Evolutionary conservation across 352 stramenopile species (phyloP).

Genomic region (Pythium chondricola): DNA sequence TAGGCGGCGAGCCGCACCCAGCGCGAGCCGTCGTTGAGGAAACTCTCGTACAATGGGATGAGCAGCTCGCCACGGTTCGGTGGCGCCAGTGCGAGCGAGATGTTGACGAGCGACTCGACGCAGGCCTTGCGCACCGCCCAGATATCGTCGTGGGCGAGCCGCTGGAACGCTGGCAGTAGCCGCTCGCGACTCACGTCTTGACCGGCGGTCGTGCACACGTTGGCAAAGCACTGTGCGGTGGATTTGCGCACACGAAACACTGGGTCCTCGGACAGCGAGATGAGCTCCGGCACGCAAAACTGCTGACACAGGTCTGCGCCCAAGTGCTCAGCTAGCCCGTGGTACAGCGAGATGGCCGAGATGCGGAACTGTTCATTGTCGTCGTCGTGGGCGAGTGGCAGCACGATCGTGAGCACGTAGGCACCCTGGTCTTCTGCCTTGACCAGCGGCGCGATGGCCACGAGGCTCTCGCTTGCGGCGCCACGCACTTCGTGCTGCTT

Average conservation of each 20-base stretch:
- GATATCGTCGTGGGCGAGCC: conserved; percentile 91
- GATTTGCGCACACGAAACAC: conserved; percentile 92
- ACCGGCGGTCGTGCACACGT: conserved; percentile 82
- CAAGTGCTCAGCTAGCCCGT: conserved; percentile 86
- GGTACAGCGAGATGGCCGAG: conserved; percentile 89
- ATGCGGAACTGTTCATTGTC: conserved; percentile 92
- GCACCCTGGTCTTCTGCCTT: conserved; percentile 84
- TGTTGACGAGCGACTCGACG: conserved; percentile 85
- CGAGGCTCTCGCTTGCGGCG: conserved; percentile 80
- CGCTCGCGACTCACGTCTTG: conserved; percentile 71
- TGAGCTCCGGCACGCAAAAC: conserved; percentile 91
- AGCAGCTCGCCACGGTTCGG: conserved; percentile 68
- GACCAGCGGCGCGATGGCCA: conserved; percentile 83
- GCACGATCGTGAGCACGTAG: conserved; percentile 90
- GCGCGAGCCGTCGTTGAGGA: conserved; percentile 87
- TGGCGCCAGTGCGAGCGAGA: conserved; percentile 79
- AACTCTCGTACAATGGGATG: conserved; percentile 86
- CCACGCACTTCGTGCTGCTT: conserved; percentile 85
- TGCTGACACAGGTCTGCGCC: conserved; percentile 88
- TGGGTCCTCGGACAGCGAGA: conserved; percentile 86
- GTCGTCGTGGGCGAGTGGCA: conserved; percentile 89
- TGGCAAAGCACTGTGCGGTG: conserved; percentile 88
- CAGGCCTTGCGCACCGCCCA: conserved; percentile 92
- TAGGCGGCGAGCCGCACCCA: conserved; percentile 94
- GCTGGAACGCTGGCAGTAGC: conserved; percentile 88